Evolutionary conservation across 345 rosid species (phyloP).

Genomic region (Hibiscus tridactylites): DNA sequence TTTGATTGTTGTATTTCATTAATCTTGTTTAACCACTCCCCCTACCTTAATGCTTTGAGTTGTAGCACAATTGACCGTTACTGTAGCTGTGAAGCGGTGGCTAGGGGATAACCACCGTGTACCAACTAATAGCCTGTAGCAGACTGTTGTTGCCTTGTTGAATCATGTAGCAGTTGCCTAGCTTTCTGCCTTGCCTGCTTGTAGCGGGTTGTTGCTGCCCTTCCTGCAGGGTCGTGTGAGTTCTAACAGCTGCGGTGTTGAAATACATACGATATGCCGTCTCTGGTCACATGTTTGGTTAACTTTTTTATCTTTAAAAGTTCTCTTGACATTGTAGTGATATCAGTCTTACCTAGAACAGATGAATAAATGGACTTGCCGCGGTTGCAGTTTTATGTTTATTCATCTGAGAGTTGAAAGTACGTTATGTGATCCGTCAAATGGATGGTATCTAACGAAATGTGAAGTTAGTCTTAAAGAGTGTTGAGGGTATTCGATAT

Average conservation of each 20-base stretch:
- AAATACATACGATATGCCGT: not conserved
- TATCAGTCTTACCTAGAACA: not conserved
- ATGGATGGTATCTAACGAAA: too few species aligned
- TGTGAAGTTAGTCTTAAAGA: too few species aligned
- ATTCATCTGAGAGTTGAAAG: too few species aligned
- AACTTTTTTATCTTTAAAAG: not conserved
- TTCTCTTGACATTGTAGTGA: not conserved
- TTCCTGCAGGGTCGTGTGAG: not conserved
- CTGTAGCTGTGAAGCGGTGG: constrained; percentile 42
- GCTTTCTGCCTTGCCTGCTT: constrained; percentile 21
- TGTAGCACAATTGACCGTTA: constrained; percentile 31
- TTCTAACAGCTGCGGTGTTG: not conserved
- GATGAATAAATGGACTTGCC: not conserved
- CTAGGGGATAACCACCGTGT: constrained; percentile 22
- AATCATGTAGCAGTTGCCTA: constrained; percentile 12
- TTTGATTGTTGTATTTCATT: constrained; percentile 22
- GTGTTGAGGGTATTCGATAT: too few species aligned
- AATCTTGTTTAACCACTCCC: constrained; percentile 10
- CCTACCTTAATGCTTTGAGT: constrained; percentile 39
- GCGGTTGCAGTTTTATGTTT: not conserved
- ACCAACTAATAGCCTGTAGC: constrained; percentile 20
- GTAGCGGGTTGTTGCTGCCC: constrained; percentile 8
- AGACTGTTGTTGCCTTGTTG: constrained; percentile 29
- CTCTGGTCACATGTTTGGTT: not conserved
- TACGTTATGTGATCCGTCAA: too few species aligned